phyloP scores from a whole-genome alignment of 371 early-diverging fungal species.

The Caulochytrium protostelioides region DNA sequence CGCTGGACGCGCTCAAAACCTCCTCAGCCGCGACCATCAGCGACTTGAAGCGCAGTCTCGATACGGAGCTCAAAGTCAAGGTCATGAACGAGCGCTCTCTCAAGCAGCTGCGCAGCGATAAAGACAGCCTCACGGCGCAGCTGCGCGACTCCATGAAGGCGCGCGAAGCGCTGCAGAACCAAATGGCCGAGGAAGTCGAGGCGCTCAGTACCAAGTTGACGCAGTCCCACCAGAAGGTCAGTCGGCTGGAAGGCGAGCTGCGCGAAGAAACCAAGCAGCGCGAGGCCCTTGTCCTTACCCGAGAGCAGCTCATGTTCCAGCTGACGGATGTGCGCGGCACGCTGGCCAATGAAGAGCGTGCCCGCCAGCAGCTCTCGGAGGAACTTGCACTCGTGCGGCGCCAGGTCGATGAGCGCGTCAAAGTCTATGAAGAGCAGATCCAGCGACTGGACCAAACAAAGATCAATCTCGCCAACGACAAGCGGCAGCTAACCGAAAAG shows the following conservation, averaged over 20 bases:
- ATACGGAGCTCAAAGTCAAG: too few species aligned
- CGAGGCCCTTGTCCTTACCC: constrained; percentile 12
- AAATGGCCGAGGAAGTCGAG: too few species aligned
- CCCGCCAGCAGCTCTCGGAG: constrained; percentile 13
- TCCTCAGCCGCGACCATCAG: too few species aligned
- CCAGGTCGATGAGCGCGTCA: constrained; percentile 13
- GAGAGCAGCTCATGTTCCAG: constrained; percentile 28
- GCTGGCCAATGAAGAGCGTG: constrained; percentile 16
- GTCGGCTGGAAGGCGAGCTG: constrained; percentile 9
- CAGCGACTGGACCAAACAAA: constrained; percentile 15
- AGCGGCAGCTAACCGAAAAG: constrained; percentile 18
- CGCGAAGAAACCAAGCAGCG: constrained; percentile 11
- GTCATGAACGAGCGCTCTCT: too few species aligned
- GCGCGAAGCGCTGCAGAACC: too few species aligned
- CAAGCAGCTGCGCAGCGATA: too few species aligned
- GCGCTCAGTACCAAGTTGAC: too few species aligned
- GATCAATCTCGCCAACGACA: constrained; percentile 17
- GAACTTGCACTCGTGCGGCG: constrained; percentile 16
- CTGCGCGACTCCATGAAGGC: too few species aligned
- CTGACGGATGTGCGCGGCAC: constrained; percentile 23
- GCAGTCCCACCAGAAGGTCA: constrained; percentile 16
- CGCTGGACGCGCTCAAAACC: too few species aligned
- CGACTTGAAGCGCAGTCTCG: too few species aligned
- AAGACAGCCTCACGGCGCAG: too few species aligned
- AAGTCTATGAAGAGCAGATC: constrained; percentile 13